Evolutionary conservation across 139 green algal genomes (phyloP), one percentile per base, ranked within the genome.

Genomic region (Desmodesmus armatus): DNA sequence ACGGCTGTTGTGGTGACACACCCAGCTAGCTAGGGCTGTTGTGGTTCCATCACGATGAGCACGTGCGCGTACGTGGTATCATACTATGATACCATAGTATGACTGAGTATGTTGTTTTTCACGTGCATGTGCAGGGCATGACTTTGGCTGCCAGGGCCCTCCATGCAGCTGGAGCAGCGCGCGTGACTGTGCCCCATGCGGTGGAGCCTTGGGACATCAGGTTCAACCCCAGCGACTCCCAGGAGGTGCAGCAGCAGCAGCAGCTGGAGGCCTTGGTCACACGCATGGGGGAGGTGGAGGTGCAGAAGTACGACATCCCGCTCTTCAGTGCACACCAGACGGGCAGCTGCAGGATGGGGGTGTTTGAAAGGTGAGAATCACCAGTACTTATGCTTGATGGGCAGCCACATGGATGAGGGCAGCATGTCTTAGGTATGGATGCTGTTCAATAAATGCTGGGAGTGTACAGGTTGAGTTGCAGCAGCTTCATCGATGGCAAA

Each of bases 311-410:
- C 79, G 66, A 72, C 47, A 84, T 83, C 23, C 27, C 87, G 2
- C n/a, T 92, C 5, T 77, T 95, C 23, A 87, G 67, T 0, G 92
- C 92, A 9, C 93, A 96, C 74, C 93, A 96, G 86, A 96, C 95
- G 89, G 94, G 93, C 58, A 94, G 86, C 25, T 89, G 75, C 67
- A 78, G 89, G 49, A 93, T 97, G 88, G 94, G 94, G 49, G 58
- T 63, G 21, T 72, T 76, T 62, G 82, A 81, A 0, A 53, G 49
- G 80, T 86, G 69, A 71, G 80, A n/a, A n/a, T n/a, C n/a, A n/a
- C n/a, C n/a, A n/a, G n/a, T n/a, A n/a, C n/a, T n/a, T n/a, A n/a
- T n/a, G n/a, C n/a, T n/a, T n/a, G n/a, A n/a, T n/a, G n/a, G n/a
- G n/a, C n/a, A n/a, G n/a, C n/a, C n/a, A n/a, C n/a, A n/a, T n/a